Percentiles rank a stretch among this genome's conserved stretches.
Evolutionary conservation across 2,329 filamentous ascomycete species (phyloP).

Genomic region (Neofusicoccum kwambonambiense): DNA sequence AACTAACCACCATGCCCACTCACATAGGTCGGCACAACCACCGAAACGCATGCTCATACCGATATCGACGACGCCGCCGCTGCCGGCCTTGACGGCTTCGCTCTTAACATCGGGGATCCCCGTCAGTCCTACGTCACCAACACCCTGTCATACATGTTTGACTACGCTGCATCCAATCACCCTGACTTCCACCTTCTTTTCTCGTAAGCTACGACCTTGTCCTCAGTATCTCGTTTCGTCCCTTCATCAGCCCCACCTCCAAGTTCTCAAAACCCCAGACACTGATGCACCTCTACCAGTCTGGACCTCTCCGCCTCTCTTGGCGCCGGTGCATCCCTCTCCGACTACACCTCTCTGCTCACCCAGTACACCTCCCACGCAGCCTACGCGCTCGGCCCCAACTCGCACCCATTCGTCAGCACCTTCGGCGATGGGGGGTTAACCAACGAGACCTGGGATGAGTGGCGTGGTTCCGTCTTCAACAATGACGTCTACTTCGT

Average conservation of each 20-base stretch:
- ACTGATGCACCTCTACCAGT: not conserved
- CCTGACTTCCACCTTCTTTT: not conserved
- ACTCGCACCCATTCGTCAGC: slow-evolving; percentile 31
- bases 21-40: slow-evolving; percentile 1
- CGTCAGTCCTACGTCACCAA: not conserved
- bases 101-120: slow-evolving; percentile 6
- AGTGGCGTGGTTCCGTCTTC: slow-evolving; percentile 22
- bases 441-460: slow-evolving; percentile 26
- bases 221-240: not conserved
- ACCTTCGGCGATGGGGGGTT: slow-evolving; percentile 30
- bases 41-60: not conserved
- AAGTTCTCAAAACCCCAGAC: too few relatives aligned
- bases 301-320: not conserved
- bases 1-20: not conserved
- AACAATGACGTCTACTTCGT: slow-evolving; percentile 29
- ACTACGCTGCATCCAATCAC: not conserved
- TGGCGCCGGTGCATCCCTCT: not conserved
- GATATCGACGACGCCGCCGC: not conserved
- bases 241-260: not conserved
- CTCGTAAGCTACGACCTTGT: not conserved
- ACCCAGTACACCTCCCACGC: not conserved
- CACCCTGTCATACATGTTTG: not conserved
- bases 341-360: not conserved
- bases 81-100: slow-evolving; percentile 1
- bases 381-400: slow-evolving; percentile 19